Base-by-base conservation (phyloP, 1,139 yeast genomes). In the Pichia cactophila region DNA sequence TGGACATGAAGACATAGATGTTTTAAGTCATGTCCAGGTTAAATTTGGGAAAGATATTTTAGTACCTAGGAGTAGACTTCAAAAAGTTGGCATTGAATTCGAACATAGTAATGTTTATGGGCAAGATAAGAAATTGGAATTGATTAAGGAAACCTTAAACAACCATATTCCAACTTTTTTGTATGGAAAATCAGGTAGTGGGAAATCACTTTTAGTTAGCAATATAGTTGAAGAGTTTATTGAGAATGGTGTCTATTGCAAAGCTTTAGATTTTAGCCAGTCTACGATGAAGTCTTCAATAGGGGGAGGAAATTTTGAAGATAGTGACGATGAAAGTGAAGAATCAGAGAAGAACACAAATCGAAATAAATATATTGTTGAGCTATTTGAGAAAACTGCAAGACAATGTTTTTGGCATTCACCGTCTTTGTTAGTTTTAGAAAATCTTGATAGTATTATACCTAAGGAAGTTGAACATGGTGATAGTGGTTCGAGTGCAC, bases 171-270 rank as follows among this genome's bases (percentile, higher is more conserved):
- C 94, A 2, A 66, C 74, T 1, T 68, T 87, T 48, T 62, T 90
- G 0, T 75, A 80, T 57, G 97, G 97, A 0, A 70, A 81, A 38
- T 70, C 87, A 0, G 97, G 96, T 0, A 75, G 88, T 54, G 97
- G 97, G 1, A 90, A 90, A 62, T 69, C 92, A 0, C 68, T 80
- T 2, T 59, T 83, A 0, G 63, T 81, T 17, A 66, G 71, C 7
- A 68, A 73, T 35, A 61, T 86, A 2, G 62, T 73, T 0, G 54
- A 65, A 2, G 60, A 61, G 7, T 63, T 85, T 17, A 29, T 38
- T 2, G 55, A 61, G 7, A 62, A 69, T 41, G 80, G 81, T 5
- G 69, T 68, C 46, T 76, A 73, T 54, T 61, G 69, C 23, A 73
- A 51, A 37, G 9, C 20, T 1, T 42, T 56, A 20, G 53, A 56